phyloP scores from a whole-genome alignment of 768 basidiomycete genomes.

The Candolleomyces eurysporus region DNA sequence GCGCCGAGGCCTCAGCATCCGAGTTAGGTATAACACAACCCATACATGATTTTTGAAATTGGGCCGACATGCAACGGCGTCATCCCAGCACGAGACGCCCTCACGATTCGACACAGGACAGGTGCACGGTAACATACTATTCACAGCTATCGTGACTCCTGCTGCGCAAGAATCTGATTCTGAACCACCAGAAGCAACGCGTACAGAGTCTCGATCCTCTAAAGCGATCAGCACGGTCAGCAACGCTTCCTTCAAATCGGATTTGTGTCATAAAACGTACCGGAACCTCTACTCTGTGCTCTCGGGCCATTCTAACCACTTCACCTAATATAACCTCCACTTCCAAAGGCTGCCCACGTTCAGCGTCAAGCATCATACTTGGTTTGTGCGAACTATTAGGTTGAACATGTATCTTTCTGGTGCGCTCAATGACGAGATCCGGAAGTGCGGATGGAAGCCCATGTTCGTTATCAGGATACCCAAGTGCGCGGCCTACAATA shows the following conservation, averaged over 20 bases:
- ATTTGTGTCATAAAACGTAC: constrained; percentile 33
- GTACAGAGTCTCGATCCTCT: constrained; percentile 67
- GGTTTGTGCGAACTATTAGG: constrained; percentile 48
- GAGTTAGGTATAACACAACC: too few species aligned
- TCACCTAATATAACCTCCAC: constrained; percentile 67
- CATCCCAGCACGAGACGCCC: too few species aligned
- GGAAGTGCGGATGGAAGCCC: constrained; percentile 47
- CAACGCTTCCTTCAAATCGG: not conserved
- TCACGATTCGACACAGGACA: too few species aligned
- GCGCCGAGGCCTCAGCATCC: too few species aligned
- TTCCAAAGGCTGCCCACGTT: constrained; percentile 57
- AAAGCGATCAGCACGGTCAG: not conserved
- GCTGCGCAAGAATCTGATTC: constrained; percentile 51
- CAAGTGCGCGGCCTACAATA: constrained; percentile 38
- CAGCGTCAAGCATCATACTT: constrained; percentile 63
- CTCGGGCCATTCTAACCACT: constrained; percentile 51
- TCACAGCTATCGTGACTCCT: not conserved
- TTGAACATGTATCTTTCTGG: constrained; percentile 34
- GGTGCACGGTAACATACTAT: too few species aligned
- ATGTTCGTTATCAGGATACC: constrained; percentile 43
- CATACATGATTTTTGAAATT: too few species aligned
- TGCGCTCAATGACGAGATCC: constrained; percentile 36
- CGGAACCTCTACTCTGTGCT: constrained; percentile 43
- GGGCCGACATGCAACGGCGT: too few species aligned
- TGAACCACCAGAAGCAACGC: constrained; percentile 57